Evolutionary conservation across 257 asterid species (phyloP).

Genomic region (Cinchona pubescens): DNA sequence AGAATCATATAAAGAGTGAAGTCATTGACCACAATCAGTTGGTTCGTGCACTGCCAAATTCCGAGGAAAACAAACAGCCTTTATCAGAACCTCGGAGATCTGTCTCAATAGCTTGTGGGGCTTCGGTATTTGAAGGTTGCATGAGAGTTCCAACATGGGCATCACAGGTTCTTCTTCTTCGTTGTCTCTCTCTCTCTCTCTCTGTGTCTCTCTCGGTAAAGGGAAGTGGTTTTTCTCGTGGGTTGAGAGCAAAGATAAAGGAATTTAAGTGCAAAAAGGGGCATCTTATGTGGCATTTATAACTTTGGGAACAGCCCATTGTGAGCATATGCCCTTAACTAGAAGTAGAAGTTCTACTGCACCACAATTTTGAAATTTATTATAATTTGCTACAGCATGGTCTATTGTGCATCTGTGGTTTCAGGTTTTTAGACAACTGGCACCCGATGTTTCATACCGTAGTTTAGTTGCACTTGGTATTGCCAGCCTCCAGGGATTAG

Average conservation of each 20-base stretch:
- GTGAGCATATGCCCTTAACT: neutral
- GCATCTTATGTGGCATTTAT: neutral
- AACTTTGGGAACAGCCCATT: neutral
- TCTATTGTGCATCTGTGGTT: constrained; percentile 5
- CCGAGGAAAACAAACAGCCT: constrained; percentile 53
- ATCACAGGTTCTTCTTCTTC: constrained; percentile 60
- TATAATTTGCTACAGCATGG: neutral
- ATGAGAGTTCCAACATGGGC: constrained; percentile 96
- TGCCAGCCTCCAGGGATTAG: constrained; percentile 82
- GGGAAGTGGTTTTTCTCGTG: neutral
- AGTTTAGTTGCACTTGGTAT: constrained; percentile 84
- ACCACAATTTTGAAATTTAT: neutral
- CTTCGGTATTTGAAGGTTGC: constrained; percentile 80
- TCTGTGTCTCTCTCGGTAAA: neutral
- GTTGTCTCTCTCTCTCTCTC: neutral
- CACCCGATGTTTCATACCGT: constrained; percentile 85
- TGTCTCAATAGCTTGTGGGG: constrained; percentile 89
- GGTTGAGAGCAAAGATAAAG: neutral
- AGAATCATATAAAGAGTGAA: constrained; percentile 95
- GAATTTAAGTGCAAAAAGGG: neutral
- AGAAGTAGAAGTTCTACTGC: neutral
- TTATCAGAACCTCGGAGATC: constrained; percentile 84
- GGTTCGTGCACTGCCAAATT: constrained; percentile 50
- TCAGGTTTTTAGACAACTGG: constrained; percentile 92
- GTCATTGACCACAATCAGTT: constrained; percentile 69